phyloP scores from a whole-genome alignment of 164 flowering plant species.

The Vitis rupestris region DNA sequence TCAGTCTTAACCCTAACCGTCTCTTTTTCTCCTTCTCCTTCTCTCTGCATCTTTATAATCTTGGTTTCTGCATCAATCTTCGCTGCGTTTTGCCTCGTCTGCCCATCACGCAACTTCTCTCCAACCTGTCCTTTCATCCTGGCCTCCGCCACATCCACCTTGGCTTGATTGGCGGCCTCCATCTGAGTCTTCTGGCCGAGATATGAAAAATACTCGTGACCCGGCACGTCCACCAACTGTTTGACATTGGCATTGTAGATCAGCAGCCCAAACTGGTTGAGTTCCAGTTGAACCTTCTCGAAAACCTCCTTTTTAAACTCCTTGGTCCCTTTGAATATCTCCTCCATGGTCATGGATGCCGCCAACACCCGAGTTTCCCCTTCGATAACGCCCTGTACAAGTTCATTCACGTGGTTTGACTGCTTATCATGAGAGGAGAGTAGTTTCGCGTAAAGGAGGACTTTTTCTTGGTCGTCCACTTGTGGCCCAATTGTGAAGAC shows the following conservation, averaged over 20 bases:
- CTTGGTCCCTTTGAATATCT: slow-evolving; percentile 33
- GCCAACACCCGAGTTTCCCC: slow-evolving; percentile 38
- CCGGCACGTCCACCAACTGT: slow-evolving; percentile 32
- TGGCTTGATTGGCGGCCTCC: slow-evolving; percentile 44
- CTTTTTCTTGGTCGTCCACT: slow-evolving; percentile 21
- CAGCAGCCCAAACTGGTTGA: slow-evolving; percentile 30
- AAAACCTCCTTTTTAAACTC: slow-evolving; percentile 32
- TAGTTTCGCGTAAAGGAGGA: slow-evolving; percentile 32
- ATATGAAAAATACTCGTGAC: slow-evolving; percentile 34
- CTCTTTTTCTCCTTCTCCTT: slow-evolving; percentile 39
- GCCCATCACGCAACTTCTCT: slow-evolving; percentile 24
- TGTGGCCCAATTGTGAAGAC: slow-evolving; percentile 51
- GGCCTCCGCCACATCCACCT: slow-evolving; percentile 43
- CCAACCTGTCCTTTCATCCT: slow-evolving; percentile 42
- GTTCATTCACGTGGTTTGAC: slow-evolving; percentile 29
- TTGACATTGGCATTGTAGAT: slow-evolving; percentile 35
- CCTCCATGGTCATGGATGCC: slow-evolving; percentile 40
- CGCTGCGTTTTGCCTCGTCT: slow-evolving; percentile 34
- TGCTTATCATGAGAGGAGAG: slow-evolving; percentile 28
- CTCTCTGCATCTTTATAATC: slow-evolving; percentile 25
- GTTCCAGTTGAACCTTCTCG: slow-evolving; percentile 35
- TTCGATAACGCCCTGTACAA: slow-evolving; percentile 33
- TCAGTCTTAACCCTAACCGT: slow-evolving; percentile 36
- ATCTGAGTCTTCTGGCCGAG: slow-evolving; percentile 33
- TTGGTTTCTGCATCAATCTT: slow-evolving; percentile 40